phyloP scores from a whole-genome alignment of 2,329 filamentous ascomycete species.

The Plenodomus tracheiphilus region DNA sequence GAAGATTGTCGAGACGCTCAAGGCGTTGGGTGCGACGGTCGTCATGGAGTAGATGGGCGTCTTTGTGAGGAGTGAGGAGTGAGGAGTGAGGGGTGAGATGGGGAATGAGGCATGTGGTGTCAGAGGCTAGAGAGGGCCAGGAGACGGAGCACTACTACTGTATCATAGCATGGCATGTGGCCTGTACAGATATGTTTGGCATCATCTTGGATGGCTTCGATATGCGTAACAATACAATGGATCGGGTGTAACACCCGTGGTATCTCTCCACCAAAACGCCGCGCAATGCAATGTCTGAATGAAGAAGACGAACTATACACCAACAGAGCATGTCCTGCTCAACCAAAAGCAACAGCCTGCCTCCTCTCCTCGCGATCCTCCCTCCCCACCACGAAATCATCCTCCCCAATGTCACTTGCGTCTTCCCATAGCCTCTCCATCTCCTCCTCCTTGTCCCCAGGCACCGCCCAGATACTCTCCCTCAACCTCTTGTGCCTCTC shows the following conservation, averaged over 20 bases:
- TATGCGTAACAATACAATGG: constrained; percentile 22
- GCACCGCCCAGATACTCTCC: constrained; percentile 92
- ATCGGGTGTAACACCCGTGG: constrained; percentile 22
- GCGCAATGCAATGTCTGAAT: constrained; percentile 21
- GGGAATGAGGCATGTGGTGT: not conserved
- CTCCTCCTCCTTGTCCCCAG: constrained; percentile 64
- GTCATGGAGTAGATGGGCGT: constrained; percentile 76
- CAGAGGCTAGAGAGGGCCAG: constrained; percentile 2
- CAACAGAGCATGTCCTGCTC: no score
- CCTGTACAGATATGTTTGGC: constrained; percentile 46
- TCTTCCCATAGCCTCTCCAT: constrained; percentile 85
- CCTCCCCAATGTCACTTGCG: constrained; percentile 81
- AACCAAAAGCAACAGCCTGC: constrained; percentile 50
- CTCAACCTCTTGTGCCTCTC: constrained; percentile 90
- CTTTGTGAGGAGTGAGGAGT: not conserved
- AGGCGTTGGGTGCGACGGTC: constrained; percentile 87
- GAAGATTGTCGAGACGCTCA: constrained; percentile 95
- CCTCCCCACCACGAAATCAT: constrained; percentile 75
- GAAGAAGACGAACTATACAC: not conserved
- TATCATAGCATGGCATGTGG: constrained; percentile 42
- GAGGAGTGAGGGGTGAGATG: not conserved
- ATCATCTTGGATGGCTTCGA: constrained; percentile 37
- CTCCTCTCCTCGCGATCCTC: constrained; percentile 70
- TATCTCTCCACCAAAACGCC: constrained; percentile 40
- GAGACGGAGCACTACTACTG: constrained; percentile 14